Conservation (phyloP, 108 stramenopile genomes). For the Discostella stelligeroides region DNA sequence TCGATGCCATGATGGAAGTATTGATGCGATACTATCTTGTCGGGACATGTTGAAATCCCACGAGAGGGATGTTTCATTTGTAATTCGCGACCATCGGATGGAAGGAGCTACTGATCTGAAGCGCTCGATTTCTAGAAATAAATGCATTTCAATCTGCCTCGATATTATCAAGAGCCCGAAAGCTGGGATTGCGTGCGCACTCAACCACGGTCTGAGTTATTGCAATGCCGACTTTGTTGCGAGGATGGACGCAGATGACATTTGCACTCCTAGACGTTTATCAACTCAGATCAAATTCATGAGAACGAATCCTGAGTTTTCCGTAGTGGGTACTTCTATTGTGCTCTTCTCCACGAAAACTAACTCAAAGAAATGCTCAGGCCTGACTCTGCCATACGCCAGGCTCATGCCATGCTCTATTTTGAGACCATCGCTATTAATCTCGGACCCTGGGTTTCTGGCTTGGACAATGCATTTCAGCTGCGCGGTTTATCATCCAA, state of each 20-base stretch:
- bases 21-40: slow-evolving; percentile 28
- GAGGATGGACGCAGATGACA: slow-evolving; percentile 59
- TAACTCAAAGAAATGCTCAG: background rate
- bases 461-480: slow-evolving; percentile 53
- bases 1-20: slow-evolving; percentile 51
- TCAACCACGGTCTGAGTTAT: slow-evolving; percentile 45
- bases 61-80: slow-evolving; percentile 7
- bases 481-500: slow-evolving; percentile 44
- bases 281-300: slow-evolving; percentile 32
- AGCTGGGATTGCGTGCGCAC: slow-evolving; percentile 41
- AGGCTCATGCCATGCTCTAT: background rate
- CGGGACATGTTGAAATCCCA: background rate
- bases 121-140: background rate
- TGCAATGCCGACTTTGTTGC: slow-evolving; percentile 40
- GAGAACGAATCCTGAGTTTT: slow-evolving; percentile 16
- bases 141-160: slow-evolving; percentile 16
- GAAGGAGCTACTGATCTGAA: background rate
- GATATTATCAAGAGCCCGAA: slow-evolving; percentile 27
- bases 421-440: slow-evolving; percentile 22
- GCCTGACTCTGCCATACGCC: slow-evolving; percentile 10
- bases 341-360: slow-evolving; percentile 22
- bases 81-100: slow-evolving; percentile 13
- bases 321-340: slow-evolving; percentile 42
- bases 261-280: slow-evolving; percentile 28
- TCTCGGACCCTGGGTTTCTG: slow-evolving; percentile 44